Evolutionary conservation across 1,284 basidiomycete species (phyloP), one percentile per base, ranked within the genome.

Genomic region (Retiboletus flavoniger): DNA sequence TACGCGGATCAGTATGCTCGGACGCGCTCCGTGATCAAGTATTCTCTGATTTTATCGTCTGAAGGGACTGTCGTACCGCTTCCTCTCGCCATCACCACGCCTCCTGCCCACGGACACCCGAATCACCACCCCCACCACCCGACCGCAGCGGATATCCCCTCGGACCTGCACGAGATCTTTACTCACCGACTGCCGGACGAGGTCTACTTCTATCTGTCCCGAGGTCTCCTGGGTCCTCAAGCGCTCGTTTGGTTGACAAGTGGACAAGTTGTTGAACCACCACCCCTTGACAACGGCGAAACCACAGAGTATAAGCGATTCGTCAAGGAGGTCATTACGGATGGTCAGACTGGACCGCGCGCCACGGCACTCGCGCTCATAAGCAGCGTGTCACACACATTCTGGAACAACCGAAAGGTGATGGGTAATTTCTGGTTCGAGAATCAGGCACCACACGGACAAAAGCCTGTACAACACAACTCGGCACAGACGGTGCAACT

Each of bases 161-260:
- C 77, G 41, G 96, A 99, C 74, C 77, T 99, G 36, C 91, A 97
- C 68, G 95, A 98, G 50, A 90, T 99, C 60, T 99, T 98, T 75
- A 97, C 95, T 3, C 81, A 92, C 69, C 89, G 94, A 35, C 80
- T 99, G 16, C 96, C 97, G 0, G 96, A 99, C 73, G 95, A 99
- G 70, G 81, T 98, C 54, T 98, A 96, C 76, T 96, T 90, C 73
- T 96, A 98, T 71, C 82, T 99, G 55, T 98, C 95, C 44, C 85
- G 94, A 16, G 96, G 96, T 7, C 81, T 99, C 26, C 74, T 98
- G 54, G 87, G 87, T 11, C 89, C 94, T 0, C 89, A 91, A 60
- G 85, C 94, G 9, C 82, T 99, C 16, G 88, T 94, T 21, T 96
- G 93, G 87, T 82, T 99, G 52, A 92, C 92, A 7, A 87, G 83